Base-by-base conservation (phyloP, 2,329 filamentous ascomycete genomes). In the Exutisphaerella laricina region DNA sequence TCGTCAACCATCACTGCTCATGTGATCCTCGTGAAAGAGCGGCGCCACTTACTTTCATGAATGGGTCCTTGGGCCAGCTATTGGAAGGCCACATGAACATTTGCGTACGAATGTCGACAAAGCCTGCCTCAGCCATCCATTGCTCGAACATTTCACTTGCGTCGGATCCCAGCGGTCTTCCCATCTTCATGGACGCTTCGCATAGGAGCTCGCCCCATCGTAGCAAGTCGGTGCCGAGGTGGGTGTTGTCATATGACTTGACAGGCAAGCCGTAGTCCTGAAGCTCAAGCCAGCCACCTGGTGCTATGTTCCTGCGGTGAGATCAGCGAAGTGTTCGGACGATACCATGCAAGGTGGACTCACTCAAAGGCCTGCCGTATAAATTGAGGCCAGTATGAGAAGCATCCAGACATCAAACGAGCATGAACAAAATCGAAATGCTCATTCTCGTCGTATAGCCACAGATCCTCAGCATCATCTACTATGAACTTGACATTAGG, bases 401-500 rank as follows among this genome's bases (percentile, higher is more conserved):
- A 68, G 21, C 72, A 68, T 18, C 70, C 70, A 50, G 67, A 54
- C 68, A 77, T 67, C 66, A 73, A 55, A 56, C 71, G 54, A 63
- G 70, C 54, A 70, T 74, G 67, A 70, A 82, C 72, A 49, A 75
- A 70, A 57, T 82, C 78, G 55, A 76, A 80, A 10, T 59, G 60
- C 40, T 72, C 65, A 9, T 59, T 60, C 39, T 72, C 31, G 3
- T 67, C 61, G 37, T 74, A 76, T 18, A 70, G 60, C 80, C 80
- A 84, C 6, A 75, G 69, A 34, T 74, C 68, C 49, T 81, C 77
- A 38, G 73, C 72, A 55, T 83, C 79, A 53, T 83, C 79, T 7
- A 84, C 70, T 45, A 80, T 66, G 62, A 82, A 82, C 5, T 68
- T 69, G n/a, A 78, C 69, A 55, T 82, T 82, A 8, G 74, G 70